phyloP scores from a whole-genome alignment of 768 basidiomycete species.

The Russula griseocarnosa region DNA sequence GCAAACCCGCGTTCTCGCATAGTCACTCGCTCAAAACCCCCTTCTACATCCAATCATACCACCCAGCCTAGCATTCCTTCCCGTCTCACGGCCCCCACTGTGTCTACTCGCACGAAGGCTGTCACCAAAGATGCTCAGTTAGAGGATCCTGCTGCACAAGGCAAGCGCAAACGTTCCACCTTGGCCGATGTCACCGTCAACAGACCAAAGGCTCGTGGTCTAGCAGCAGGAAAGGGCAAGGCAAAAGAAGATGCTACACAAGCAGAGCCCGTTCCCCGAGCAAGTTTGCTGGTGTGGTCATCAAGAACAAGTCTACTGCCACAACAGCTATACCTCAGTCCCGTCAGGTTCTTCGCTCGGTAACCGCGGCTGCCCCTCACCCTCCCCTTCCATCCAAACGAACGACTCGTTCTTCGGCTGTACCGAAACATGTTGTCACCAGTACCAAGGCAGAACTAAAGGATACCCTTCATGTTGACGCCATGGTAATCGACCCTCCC shows the following conservation, averaged over 20 bases:
- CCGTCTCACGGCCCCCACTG: conserved; percentile 46
- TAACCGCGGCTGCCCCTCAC: conserved; percentile 31
- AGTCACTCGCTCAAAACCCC: conserved; percentile 57
- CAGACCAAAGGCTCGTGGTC: conserved; percentile 37
- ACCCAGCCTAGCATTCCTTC: conserved; percentile 36
- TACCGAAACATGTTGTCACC: conserved; percentile 35
- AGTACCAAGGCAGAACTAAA: conserved; percentile 32
- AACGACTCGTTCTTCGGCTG: conserved; percentile 31
- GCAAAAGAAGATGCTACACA: conserved; percentile 41
- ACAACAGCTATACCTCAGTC: conserved; percentile 34
- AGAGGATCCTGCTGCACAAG: conserved; percentile 47
- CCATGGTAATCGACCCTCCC: conserved; percentile 42
- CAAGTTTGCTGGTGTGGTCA: conserved; percentile 59
- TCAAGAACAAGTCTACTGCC: conserved; percentile 49
- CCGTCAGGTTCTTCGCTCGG: conserved; percentile 56
- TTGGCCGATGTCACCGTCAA: conserved; percentile 69
- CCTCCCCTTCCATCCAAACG: conserved; percentile 24
- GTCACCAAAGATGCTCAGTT: conserved; percentile 41
- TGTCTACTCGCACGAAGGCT: conserved; percentile 50
- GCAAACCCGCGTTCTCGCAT: conserved; percentile 51
- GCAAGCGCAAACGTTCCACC: conserved; percentile 73
- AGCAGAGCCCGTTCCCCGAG: conserved; percentile 35
- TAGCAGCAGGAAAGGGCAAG: conserved; percentile 52
- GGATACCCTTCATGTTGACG: conserved; percentile 43
- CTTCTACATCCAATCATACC: conserved; percentile 42